These are phyloP conservation scores for Malassezia vespertilionis DNA, from an alignment of 1,284 basidiomycete species.

Conservation along the genomic window DNA sequence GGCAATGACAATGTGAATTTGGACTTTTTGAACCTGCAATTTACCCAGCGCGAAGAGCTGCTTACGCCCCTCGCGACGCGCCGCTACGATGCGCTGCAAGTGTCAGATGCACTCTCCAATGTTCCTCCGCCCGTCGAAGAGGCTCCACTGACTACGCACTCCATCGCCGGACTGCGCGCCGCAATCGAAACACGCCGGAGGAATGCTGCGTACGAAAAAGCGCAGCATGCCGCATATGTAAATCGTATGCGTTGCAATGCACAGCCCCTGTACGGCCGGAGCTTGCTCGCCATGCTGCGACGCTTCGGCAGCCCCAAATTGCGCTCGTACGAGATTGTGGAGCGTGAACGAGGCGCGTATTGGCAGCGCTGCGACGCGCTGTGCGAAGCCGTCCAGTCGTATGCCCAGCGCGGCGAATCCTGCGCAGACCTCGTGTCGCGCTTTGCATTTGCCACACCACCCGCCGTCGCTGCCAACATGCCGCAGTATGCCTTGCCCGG, in stretches of 20 bases:
- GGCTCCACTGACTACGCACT: constrained; percentile 56
- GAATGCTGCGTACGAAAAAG: constrained; percentile 55
- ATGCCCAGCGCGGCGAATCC: constrained; percentile 55
- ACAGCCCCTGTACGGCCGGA: constrained; percentile 56
- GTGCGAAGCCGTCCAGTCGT: constrained; percentile 53
- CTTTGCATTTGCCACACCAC: constrained; percentile 74
- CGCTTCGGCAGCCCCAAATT: constrained; percentile 50
- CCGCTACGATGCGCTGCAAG: constrained; percentile 61
- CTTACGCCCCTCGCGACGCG: constrained; percentile 53
- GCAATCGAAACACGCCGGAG: constrained; percentile 57
- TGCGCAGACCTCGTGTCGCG: constrained; percentile 57
- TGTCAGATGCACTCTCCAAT: constrained; percentile 58
- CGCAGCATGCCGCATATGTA: constrained; percentile 62
- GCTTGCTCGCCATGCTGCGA: constrained; percentile 22
- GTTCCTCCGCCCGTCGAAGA: constrained; percentile 56
- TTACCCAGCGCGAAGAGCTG: constrained; percentile 52
- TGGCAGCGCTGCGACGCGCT: constrained; percentile 56
- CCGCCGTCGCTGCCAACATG: constrained; percentile 66
- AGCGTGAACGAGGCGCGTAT: constrained; percentile 50
- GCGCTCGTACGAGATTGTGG: constrained; percentile 50
- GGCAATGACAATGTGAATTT: constrained; percentile 55
- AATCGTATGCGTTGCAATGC: constrained; percentile 64
- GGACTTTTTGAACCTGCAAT: constrained; percentile 58
- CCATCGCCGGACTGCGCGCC: constrained; percentile 61
- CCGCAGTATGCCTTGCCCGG: constrained; percentile 56